Evolutionary conservation across 2,329 filamentous ascomycete genomes (phyloP), one percentile per base, ranked within the genome.

Genomic region (Cladosporium sp.): DNA sequence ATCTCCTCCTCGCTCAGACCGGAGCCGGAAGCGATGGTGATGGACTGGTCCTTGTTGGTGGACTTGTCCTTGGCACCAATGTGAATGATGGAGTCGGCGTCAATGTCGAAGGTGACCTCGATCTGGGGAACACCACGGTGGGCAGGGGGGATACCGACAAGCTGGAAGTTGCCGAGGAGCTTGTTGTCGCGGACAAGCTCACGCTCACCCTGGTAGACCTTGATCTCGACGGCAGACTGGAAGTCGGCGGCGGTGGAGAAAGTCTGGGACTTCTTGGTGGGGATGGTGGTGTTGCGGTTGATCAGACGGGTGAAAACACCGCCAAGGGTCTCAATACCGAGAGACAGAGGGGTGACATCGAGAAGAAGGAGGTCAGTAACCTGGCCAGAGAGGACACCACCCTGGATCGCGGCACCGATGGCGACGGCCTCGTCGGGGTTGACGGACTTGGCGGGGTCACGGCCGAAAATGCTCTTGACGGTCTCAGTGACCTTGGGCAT

Each of bases 171-270:
- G 56, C 92, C 92, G 53, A 97, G 83, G 54, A 97, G 78, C 82
- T 97, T 97, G 86, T 97, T 97, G 78, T 97, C 92, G 69, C 85
- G 86, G 72, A 96, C 91, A 57, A 96, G 89, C 79, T 96, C 91
- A 88, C 92, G 92, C 83, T 97, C 92, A 80, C 92, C 92, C 84
- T 97, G 91, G 86, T 84, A 97, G 58, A 97, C 92, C 87, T 97
- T 96, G 80, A 97, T 97, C 80, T 96, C 91, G 67, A 97, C 92
- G 62, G 91, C 92, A 57, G 88, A 95, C 80, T 97, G 92, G 87
- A 94, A 95, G 72, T 97, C 92, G 61, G 92, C 91, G 49, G 91
- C 91, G 45, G 92, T 97, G 50, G 91, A 96, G 84, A 97, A 97
- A 68, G 91, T 84, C 78, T 96, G 90, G 11, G 91, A 96, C 80